These are phyloP conservation scores for Rhizopus sp. DNA, from an alignment of 371 early-diverging fungal genomes.

Conservation along the genomic window DNA sequence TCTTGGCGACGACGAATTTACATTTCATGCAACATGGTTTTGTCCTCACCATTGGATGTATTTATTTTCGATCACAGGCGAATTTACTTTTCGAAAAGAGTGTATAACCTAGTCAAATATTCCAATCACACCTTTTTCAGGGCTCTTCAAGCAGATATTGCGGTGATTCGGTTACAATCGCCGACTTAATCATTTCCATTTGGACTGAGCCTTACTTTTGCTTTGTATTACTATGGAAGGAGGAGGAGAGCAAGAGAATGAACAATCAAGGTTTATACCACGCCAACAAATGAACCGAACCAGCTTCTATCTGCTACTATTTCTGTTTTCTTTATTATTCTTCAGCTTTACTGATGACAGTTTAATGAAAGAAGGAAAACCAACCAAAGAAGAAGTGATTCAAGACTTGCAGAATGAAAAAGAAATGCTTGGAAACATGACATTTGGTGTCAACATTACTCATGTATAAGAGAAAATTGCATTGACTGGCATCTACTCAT, in stretches of 20 bases:
- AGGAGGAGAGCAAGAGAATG: constrained; percentile 15
- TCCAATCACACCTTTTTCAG: too few relatives aligned
- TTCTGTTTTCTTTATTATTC: constrained; percentile 44
- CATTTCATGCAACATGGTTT: too few relatives aligned
- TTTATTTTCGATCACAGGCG: too few relatives aligned
- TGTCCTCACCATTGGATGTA: too few relatives aligned
- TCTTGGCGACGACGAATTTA: too few relatives aligned
- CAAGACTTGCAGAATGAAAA: constrained; percentile 44
- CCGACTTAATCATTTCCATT: too few relatives aligned
- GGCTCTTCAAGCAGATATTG: too few relatives aligned
- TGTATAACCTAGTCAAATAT: too few relatives aligned
- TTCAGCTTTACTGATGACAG: constrained; percentile 50
- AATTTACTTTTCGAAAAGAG: too few relatives aligned
- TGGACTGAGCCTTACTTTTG: too few relatives aligned
- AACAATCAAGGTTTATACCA: constrained; percentile 29
- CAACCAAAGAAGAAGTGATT: constrained; percentile 37
- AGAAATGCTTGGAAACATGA: constrained; percentile 44
- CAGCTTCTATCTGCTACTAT: constrained; percentile 50
- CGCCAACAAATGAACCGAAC: constrained; percentile 45
- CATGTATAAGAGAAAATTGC: constrained; percentile 36
- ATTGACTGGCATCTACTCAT: neutral
- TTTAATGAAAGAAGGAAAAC: constrained; percentile 27
- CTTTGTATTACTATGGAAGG: neutral
- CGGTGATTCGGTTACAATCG: too few relatives aligned
- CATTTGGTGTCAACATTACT: constrained; percentile 54